Conservation (phyloP, 2,329 filamentous ascomycete species). For the Helotiales sp. region DNA sequence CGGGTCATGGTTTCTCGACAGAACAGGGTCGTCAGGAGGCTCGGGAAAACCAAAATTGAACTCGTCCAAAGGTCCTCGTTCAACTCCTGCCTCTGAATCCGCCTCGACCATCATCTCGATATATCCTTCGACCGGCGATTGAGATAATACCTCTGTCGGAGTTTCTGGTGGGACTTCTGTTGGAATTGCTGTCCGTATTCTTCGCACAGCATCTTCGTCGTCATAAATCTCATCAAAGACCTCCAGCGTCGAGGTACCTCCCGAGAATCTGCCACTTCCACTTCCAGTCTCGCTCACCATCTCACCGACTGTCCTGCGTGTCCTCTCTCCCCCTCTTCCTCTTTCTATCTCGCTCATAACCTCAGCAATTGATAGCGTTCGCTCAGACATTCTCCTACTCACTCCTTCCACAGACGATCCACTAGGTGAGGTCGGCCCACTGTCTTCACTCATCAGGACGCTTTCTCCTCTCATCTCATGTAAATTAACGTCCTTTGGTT, state of each 20-base stretch:
- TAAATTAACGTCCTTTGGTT: neutral
- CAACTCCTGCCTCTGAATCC: neutral
- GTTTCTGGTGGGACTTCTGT: neutral
- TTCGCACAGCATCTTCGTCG: neutral
- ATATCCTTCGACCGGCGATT: neutral
- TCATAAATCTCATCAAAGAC: neutral
- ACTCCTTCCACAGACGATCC: neutral
- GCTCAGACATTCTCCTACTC: neutral
- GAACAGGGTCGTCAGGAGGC: no score
- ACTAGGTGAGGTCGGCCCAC: neutral
- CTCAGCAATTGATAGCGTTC: neutral
- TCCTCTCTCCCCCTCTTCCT: neutral
- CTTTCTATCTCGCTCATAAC: neutral
- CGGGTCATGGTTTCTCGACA: no score
- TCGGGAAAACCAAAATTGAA: no score
- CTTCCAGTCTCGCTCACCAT: neutral
- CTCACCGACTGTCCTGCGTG: no score
- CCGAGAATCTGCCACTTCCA: neutral
- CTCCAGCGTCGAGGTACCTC: neutral
- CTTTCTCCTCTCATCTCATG: neutral
- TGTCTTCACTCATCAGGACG: neutral
- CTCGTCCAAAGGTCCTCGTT: no score
- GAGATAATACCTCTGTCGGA: neutral
- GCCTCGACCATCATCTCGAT: neutral
- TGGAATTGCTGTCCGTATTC: neutral